phyloP scores from a whole-genome alignment of 225 moss, liverwort and hornwort species.

The Marchantia polymorpha region DNA sequence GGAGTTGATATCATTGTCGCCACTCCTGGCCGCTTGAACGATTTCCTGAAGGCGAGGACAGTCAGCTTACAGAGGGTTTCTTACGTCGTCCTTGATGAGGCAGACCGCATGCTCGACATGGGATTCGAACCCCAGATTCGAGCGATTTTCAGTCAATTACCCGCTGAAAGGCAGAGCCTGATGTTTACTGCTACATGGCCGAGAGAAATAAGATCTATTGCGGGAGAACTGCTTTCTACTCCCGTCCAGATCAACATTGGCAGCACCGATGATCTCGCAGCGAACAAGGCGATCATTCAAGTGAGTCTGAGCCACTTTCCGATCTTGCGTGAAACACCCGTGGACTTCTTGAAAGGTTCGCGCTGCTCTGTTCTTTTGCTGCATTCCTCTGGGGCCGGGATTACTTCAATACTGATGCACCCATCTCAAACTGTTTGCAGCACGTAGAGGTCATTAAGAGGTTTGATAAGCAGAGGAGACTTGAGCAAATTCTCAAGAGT shows the following conservation, averaged over 20 bases:
- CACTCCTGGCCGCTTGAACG: conserved; percentile 54
- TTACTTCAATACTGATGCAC: not conserved
- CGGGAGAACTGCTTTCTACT: conserved; percentile 55
- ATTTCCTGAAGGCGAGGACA: conserved; percentile 66
- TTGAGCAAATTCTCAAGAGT: conserved; percentile 63
- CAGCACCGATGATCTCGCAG: conserved; percentile 66
- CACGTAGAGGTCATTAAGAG: conserved; percentile 59
- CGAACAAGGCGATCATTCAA: conserved; percentile 73
- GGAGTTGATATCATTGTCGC: conserved; percentile 42
- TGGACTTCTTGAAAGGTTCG: not conserved
- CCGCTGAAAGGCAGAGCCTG: conserved; percentile 59
- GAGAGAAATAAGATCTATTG: conserved; percentile 71
- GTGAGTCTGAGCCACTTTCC: conserved; percentile 16
- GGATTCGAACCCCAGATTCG: conserved; percentile 81
- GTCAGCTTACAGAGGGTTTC: conserved; percentile 53
- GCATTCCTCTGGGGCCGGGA: not conserved
- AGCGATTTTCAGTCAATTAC: conserved; percentile 55
- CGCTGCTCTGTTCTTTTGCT: not conserved
- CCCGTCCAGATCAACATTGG: conserved; percentile 78
- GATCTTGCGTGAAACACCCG: not conserved
- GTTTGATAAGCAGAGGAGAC: conserved; percentile 58
- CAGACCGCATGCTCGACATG: conserved; percentile 84
- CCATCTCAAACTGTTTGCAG: conserved; percentile 24
- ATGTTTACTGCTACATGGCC: conserved; percentile 81
- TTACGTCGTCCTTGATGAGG: conserved; percentile 69